Conservation (phyloP, 192 early-diverging fungal genomes). For the Backusella tuberculispora region DNA sequence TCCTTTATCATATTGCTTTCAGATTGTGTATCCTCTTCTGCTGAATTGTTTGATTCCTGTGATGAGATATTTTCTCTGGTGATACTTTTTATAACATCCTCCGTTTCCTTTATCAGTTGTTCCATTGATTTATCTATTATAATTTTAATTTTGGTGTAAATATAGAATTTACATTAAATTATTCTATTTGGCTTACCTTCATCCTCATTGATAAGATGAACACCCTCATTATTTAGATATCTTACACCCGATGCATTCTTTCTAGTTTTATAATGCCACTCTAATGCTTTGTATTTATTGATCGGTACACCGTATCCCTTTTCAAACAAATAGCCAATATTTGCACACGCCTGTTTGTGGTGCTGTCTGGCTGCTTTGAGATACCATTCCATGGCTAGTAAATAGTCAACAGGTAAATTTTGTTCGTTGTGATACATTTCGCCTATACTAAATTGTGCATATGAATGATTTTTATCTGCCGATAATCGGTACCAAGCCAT, state of each 20-base stretch:
- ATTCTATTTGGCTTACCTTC: neutral
- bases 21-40: neutral
- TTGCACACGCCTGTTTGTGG: neutral
- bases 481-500: neutral
- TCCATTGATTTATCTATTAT: conserved; percentile 3
- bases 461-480: neutral
- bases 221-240: neutral
- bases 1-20: neutral
- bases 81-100: neutral
- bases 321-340: neutral
- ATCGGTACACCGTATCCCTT: neutral
- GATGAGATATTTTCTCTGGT: neutral
- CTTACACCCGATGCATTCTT: neutral
- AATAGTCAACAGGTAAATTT: neutral
- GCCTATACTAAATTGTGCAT: neutral
- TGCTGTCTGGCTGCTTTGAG: conserved; percentile 3
- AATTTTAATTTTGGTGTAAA: neutral
- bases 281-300: conserved; percentile 8
- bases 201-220: neutral
- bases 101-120: neutral
- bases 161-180: neutral
- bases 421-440: neutral
- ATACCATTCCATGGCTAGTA: conserved; percentile 1
- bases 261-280: neutral
- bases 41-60: neutral